phyloP scores from a whole-genome alignment of 768 basidiomycete genomes.

The Mrakia frigida region DNA sequence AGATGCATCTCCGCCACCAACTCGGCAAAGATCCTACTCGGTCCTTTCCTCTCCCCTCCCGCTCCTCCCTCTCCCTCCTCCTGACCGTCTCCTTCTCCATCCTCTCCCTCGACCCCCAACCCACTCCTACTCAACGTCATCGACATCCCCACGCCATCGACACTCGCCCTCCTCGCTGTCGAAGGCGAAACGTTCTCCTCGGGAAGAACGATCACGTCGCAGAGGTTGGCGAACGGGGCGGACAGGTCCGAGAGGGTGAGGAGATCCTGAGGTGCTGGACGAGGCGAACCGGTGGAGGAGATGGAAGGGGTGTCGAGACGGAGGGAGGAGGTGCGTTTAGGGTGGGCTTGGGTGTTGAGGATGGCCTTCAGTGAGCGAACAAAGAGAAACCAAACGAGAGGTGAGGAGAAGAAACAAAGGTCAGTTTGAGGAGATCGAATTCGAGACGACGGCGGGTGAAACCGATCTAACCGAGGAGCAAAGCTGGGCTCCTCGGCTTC shows the following conservation, averaged over 20 bases:
- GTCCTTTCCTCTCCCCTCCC: not conserved
- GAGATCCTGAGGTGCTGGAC: not conserved
- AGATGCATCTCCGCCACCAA: conserved; percentile 76
- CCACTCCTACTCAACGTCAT: conserved; percentile 4
- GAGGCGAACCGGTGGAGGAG: not conserved
- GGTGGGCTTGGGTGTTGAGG: not conserved
- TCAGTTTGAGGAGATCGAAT: not conserved
- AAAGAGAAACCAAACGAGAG: not conserved
- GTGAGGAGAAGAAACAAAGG: not conserved
- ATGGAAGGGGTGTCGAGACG: not conserved
- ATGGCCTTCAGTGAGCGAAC: not conserved
- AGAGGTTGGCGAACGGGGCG: conserved; percentile 38
- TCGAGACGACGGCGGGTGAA: not conserved
- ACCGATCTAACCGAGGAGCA: no score
- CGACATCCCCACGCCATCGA: not conserved
- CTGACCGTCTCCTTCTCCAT: not conserved
- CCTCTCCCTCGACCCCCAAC: not conserved
- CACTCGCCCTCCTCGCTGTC: not conserved
- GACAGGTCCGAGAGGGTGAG: not conserved
- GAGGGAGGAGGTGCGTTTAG: not conserved
- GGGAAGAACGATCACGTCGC: conserved; percentile 28
- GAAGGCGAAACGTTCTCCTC: not conserved
- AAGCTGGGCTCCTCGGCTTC: no score
- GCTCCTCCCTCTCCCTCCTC: not conserved
- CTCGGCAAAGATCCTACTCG: conserved; percentile 58